Percentiles rank a stretch among this genome's conserved stretches.
phyloP scores from a whole-genome alignment of 257 asterid genomes.

The Linaria vulgaris region DNA sequence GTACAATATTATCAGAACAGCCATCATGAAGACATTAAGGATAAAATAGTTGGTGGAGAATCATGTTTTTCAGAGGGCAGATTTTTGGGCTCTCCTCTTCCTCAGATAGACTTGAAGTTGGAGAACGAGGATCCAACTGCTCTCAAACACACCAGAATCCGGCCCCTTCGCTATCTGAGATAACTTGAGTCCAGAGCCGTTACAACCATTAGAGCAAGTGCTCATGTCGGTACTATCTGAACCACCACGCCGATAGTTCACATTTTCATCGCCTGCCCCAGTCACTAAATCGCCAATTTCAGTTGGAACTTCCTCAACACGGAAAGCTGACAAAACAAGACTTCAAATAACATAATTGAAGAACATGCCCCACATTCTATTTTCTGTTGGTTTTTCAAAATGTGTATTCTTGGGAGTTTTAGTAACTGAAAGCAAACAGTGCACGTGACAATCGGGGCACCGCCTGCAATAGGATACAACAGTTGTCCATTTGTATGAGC shows the following conservation, averaged over 20 bases:
- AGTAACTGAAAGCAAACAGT: constrained; percentile 77
- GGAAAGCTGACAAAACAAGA: constrained; percentile 42
- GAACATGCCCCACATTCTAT: constrained; percentile 90
- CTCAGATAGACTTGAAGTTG: constrained; percentile 49
- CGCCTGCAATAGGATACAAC: constrained; percentile 71
- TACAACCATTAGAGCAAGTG: constrained; percentile 41
- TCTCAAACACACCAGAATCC: constrained; percentile 41
- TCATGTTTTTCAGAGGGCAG: constrained; percentile 34
- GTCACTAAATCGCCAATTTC: constrained; percentile 47
- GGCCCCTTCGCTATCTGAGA: constrained; percentile 42
- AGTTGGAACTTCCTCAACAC: constrained; percentile 42
- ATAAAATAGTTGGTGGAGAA: constrained; percentile 38
- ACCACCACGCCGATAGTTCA: constrained; percentile 44
- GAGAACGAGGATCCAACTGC: constrained; percentile 46
- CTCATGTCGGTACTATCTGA: constrained; percentile 34
- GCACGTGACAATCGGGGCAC: constrained; percentile 89
- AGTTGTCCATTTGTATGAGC: constrained; percentile 40
- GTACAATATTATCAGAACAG: constrained; percentile 39
- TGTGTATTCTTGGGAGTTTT: constrained; percentile 55
- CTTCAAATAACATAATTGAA: constrained; percentile 60
- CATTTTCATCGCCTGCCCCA: constrained; percentile 50
- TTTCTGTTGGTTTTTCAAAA: constrained; percentile 47
- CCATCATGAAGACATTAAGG: constrained; percentile 24
- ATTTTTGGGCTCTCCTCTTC: constrained; percentile 46
- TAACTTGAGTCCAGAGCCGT: constrained; percentile 36